phyloP scores from a whole-genome alignment of 352 stramenopile genomes.

The Pythium apleroticum region DNA sequence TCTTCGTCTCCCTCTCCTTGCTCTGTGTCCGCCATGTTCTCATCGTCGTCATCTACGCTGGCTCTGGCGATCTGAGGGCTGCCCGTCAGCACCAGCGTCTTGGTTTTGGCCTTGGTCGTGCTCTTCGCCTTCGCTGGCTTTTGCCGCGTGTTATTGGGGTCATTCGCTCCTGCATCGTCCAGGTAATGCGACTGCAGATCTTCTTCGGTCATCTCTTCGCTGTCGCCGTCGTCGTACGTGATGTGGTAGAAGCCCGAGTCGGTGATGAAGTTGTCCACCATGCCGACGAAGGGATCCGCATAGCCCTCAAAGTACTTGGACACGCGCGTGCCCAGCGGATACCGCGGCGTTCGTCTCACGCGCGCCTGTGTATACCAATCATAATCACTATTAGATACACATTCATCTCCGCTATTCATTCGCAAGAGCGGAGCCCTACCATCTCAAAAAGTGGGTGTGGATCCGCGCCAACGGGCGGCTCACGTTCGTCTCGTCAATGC shows the following conservation, averaged over 20 bases:
- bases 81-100: conserved; percentile 19
- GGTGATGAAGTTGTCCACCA: conserved; percentile 49
- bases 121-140: not conserved
- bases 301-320: conserved; percentile 72
- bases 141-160: not conserved
- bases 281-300: conserved; percentile 53
- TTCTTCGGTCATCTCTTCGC: conserved; percentile 79
- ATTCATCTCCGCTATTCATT: not conserved
- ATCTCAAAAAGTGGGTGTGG: not conserved
- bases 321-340: conserved; percentile 60
- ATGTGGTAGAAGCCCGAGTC: conserved; percentile 72
- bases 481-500: not conserved
- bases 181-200: conserved; percentile 51
- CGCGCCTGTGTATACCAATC: conserved; percentile 32
- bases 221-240: conserved; percentile 76
- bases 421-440: not conserved
- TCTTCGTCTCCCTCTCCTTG: conserved; percentile 27
- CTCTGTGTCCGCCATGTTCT: conserved; percentile 27
- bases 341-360: conserved; percentile 50
- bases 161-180: conserved; percentile 10
- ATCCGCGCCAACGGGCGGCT: not conserved
- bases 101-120: conserved; percentile 12
- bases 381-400: not conserved
- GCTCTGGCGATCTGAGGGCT: not conserved
- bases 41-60: not conserved